Conservation (phyloP, 2,329 filamentous ascomycete genomes). For the Fusarium hainanense region DNA sequence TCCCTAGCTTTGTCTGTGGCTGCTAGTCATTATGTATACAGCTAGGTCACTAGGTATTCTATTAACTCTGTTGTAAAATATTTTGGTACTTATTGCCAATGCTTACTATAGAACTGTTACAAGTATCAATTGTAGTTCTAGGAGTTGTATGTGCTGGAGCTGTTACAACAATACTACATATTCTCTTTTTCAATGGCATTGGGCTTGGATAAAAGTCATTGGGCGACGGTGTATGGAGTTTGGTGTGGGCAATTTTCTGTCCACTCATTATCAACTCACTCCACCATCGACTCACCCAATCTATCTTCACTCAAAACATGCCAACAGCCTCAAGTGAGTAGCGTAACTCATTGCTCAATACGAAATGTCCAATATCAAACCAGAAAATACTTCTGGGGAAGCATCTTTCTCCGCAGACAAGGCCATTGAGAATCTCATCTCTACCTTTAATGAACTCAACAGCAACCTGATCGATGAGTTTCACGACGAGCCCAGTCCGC, state of each 20-base stretch:
- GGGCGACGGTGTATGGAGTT: neutral
- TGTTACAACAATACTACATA: neutral
- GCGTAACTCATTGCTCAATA: neutral
- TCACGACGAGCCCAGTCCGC: conserved; percentile 72
- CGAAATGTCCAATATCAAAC: neutral
- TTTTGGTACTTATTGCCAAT: neutral
- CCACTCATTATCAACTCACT: neutral
- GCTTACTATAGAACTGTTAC: neutral
- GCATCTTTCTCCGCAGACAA: conserved; percentile 12
- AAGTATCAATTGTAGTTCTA: neutral
- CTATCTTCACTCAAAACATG: neutral
- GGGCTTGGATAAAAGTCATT: neutral
- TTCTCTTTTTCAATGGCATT: neutral
- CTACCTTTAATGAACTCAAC: conserved; percentile 80
- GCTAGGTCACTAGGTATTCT: neutral
- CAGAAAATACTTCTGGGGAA: neutral
- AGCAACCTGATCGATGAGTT: conserved; percentile 69
- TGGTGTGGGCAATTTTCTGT: neutral
- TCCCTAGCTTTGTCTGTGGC: neutral
- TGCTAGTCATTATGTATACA: neutral
- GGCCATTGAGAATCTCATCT: conserved; percentile 64
- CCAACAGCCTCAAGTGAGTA: neutral
- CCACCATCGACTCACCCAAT: neutral
- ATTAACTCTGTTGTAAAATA: neutral
- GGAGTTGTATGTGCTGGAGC: rapidly evolving